Evolutionary conservation across 176 grass and related monocot species (phyloP).

Genomic region (Oryza longistaminata): DNA sequence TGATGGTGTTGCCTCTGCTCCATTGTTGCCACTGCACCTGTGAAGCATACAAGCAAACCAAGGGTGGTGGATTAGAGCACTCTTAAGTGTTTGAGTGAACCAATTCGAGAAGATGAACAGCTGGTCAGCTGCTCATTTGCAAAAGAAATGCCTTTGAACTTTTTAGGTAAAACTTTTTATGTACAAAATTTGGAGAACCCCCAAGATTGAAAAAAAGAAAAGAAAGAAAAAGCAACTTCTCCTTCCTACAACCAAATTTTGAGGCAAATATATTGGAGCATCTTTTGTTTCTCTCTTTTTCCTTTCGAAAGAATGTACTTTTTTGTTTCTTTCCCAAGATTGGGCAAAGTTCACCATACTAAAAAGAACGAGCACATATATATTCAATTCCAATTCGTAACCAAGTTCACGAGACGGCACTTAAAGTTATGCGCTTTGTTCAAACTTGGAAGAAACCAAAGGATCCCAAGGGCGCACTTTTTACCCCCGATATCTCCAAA

Average conservation of each 20-base stretch:
- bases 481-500: background rate
- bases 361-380: background rate
- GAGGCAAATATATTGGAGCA: conserved; percentile 3
- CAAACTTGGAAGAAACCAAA: background rate
- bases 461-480: conserved; percentile 3
- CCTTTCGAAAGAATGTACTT: background rate
- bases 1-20: conserved; percentile 58
- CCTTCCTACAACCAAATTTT: background rate
- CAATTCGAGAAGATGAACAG: conserved; percentile 1
- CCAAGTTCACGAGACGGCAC: background rate
- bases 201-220: background rate
- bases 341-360: background rate
- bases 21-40: conserved; percentile 35
- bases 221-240: background rate
- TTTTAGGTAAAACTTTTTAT: background rate
- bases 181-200: background rate
- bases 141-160: background rate
- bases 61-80: background rate
- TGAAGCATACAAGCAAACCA: conserved; percentile 18
- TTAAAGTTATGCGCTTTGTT: background rate
- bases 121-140: background rate
- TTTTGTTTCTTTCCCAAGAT: background rate
- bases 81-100: background rate
- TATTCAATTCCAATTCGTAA: background rate
- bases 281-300: background rate